These are phyloP conservation scores for Penicillium hordei DNA, from an alignment of 2,329 filamentous ascomycete species.

Conservation along the genomic window DNA sequence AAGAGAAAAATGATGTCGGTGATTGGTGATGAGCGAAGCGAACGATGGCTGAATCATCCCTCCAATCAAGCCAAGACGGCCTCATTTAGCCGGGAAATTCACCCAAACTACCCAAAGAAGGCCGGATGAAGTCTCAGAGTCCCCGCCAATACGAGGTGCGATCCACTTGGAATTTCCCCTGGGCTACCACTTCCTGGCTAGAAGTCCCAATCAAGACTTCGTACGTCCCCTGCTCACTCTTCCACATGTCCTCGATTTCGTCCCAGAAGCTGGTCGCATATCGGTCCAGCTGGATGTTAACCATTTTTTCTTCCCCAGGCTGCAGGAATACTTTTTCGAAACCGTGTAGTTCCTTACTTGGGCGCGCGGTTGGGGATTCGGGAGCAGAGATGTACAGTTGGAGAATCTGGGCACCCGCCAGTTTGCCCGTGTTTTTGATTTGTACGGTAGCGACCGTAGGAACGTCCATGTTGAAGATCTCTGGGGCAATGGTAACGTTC, in stretches of 20 bases:
- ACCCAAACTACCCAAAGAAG: neutral
- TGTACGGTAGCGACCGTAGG: constrained; percentile 44
- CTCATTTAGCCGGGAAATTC: constrained; percentile 9
- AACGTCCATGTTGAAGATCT: constrained; percentile 42
- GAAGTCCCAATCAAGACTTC: constrained; percentile 40
- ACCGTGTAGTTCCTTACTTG: constrained; percentile 47
- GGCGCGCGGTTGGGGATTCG: constrained; percentile 33
- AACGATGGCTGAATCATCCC: constrained; percentile 7
- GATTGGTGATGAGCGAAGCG: constrained; percentile 7
- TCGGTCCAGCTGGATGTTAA: constrained; percentile 33
- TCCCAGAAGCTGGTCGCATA: constrained; percentile 46
- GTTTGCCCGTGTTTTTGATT: constrained; percentile 54
- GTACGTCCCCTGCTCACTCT: constrained; percentile 40
- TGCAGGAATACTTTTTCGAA: constrained; percentile 47
- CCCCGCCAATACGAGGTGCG: constrained; percentile 27
- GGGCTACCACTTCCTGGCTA: constrained; percentile 24
- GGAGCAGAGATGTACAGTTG: constrained; percentile 46
- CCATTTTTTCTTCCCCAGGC: constrained; percentile 35
- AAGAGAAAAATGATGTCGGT: neutral
- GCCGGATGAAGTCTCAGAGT: constrained; percentile 9
- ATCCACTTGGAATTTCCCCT: constrained; percentile 20
- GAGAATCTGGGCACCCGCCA: constrained; percentile 53
- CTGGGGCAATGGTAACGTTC: constrained; percentile 17
- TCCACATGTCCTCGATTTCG: constrained; percentile 43
- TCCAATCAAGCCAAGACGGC: constrained; percentile 10